A percentile compares a stretch with the other conserved stretches of the same genome.
These are phyloP conservation scores for Gastrodia elata DNA, from an alignment of 106 monocot species.

Conservation along the genomic window DNA sequence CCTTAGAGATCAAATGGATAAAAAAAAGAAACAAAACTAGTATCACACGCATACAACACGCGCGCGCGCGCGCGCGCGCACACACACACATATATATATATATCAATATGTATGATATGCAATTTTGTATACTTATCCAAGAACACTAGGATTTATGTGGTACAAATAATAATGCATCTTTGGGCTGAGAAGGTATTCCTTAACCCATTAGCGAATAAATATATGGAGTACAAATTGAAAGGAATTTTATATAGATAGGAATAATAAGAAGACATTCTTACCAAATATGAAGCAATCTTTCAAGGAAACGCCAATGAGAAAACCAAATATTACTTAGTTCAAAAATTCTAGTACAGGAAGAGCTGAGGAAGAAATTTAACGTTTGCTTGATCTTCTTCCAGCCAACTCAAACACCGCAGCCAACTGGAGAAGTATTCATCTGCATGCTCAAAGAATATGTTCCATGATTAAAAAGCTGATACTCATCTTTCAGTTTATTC, in stretches of 20 bases:
- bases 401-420: neutral
- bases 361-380: neutral
- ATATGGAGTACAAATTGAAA: neutral
- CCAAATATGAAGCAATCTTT: neutral
- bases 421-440: neutral
- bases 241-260: neutral
- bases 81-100: too few relatives aligned
- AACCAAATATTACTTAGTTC: neutral
- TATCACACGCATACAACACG: too few relatives aligned
- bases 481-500: neutral
- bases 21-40: neutral
- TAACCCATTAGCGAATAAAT: neutral
- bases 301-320: neutral
- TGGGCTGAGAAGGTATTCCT: neutral
- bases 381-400: neutral
- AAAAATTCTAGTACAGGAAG: neutral
- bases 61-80: too few relatives aligned
- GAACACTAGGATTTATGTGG: neutral
- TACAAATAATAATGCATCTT: neutral
- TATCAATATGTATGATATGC: neutral
- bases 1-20: neutral
- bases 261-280: neutral
- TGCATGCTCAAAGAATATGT: neutral
- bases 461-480: neutral
- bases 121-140: neutral